phyloP scores from a whole-genome alignment of 1,284 basidiomycete species.

The Trichosporon coremiiforme region DNA sequence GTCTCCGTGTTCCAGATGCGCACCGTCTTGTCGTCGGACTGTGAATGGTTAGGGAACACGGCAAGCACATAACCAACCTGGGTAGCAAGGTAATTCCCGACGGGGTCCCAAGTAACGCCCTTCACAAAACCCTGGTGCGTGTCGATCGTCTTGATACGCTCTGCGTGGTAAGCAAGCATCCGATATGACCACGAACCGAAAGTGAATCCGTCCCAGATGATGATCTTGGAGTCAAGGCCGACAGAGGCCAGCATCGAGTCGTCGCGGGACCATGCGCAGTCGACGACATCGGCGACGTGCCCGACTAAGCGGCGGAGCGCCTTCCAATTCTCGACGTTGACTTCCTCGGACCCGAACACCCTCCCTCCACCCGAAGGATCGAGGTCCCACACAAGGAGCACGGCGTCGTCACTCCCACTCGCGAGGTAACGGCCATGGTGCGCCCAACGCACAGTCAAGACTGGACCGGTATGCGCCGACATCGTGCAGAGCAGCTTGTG shows the following conservation, averaged over 20 bases:
- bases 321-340: slow-evolving; percentile 98
- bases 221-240: slow-evolving; percentile 84
- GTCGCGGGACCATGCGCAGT: slow-evolving; percentile 91
- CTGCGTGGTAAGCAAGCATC: slow-evolving; percentile 55
- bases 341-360: slow-evolving; percentile 87
- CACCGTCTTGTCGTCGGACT: slow-evolving; percentile 93
- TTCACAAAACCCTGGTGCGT: slow-evolving; percentile 96
- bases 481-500: slow-evolving; percentile 89
- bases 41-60: slow-evolving; percentile 37
- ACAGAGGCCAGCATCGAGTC: slow-evolving; percentile 92
- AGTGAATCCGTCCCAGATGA: slow-evolving; percentile 87
- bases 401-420: slow-evolving; percentile 92
- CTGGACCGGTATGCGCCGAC: slow-evolving; percentile 87
- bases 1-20: slow-evolving; percentile 95
- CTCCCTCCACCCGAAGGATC: slow-evolving; percentile 82
- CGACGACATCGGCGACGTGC: slow-evolving; percentile 95
- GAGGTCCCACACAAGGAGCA: slow-evolving; percentile 95
- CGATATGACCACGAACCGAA: slow-evolving; percentile 63
- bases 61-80: slow-evolving; percentile 50
- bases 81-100: slow-evolving; percentile 94
- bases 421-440: slow-evolving; percentile 92
- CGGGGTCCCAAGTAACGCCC: slow-evolving; percentile 97
- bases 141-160: slow-evolving; percentile 78
- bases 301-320: slow-evolving; percentile 86
- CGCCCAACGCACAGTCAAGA: slow-evolving; percentile 93